Base-by-base conservation (phyloP, 441 rosid species). In the Jatropha podagrica region DNA sequence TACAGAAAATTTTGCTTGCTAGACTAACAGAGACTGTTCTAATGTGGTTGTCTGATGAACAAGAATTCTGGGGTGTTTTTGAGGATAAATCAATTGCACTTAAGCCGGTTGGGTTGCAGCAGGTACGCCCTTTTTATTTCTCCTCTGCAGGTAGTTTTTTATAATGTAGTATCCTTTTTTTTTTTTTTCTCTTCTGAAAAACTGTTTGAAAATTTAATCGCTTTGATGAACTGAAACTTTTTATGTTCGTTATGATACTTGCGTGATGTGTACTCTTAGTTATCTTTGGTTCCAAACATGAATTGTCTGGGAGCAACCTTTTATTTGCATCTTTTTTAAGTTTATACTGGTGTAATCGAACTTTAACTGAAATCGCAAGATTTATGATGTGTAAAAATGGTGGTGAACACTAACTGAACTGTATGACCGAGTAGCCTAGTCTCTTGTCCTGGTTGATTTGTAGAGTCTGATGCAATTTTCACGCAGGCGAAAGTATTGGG, bases 21-120 rank as follows among this genome's bases (percentile, higher is more conserved):
- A 91, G 98, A 83, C 83, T 95, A 73, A 95, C 99, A 0, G 99
- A 95, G 83, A 95, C 98, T 13, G 97, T 95, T 72, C 83, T 95
- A 61, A 95, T 95, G 80, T 95, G 99, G 99, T 81, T 95, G 77
- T 91, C 97, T 17, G 86, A 94, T 73, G 99, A 95, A 81, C 93
- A 93, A 69, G 97, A 95, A 68, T 95, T 93, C 83, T 95, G 99
- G 99, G 87, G 90, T 62, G 93, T 90, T 64, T 92, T 95, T 42
- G 98, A 91, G 84, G 93, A 95, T 77, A 85, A 88, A 75, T 85
- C 94, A 58, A 81, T 91, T 83, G 88, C 90, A 20, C 88, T 95
- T 80, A 88, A 88, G 80, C 83, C 93, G 9, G 78, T 83, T 69
- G 98, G 99, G 64, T 83, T 95, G 90, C 96, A 82, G 82, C 97